These are phyloP conservation scores for Ceratobasidium sp. DNA, from an alignment of 1,284 basidiomycete species.

Conservation along the genomic window DNA sequence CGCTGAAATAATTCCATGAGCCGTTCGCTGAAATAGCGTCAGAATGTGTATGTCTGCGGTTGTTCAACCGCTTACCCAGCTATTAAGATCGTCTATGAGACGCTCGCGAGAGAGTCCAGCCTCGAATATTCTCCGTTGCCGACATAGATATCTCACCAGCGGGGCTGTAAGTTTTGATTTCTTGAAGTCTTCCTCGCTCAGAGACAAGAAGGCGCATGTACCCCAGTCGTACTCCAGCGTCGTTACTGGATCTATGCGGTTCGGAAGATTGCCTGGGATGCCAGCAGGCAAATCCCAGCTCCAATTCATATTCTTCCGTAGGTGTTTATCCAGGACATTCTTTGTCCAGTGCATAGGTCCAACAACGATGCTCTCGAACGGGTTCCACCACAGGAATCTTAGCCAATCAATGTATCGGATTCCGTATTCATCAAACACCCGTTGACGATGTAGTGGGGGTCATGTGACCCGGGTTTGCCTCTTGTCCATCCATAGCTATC, in stretches of 20 bases:
- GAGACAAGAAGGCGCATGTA: neutral
- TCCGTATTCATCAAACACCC: neutral
- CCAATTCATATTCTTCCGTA: constrained; percentile 3
- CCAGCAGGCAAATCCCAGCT: neutral
- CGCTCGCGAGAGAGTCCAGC: neutral
- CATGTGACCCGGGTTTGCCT: too few species aligned
- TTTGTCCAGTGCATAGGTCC: constrained; percentile 57
- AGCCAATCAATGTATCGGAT: constrained; percentile 59
- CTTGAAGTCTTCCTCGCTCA: constrained; percentile 1
- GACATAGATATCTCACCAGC: neutral
- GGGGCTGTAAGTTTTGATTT: neutral
- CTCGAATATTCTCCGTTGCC: neutral
- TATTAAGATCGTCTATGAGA: neutral
- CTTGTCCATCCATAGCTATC: too few species aligned
- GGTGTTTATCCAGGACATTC: constrained; percentile 1
- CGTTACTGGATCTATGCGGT: neutral
- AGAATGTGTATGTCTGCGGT: too few species aligned
- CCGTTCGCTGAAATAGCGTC: too few species aligned
- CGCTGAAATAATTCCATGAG: neutral
- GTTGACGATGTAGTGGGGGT: too few species aligned
- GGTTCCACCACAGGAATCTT: constrained; percentile 60
- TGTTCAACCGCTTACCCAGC: too few species aligned
- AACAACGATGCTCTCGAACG: constrained; percentile 55
- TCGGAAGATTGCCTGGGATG: neutral
- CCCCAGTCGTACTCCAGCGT: constrained; percentile 5